phyloP scores from a whole-genome alignment of 371 early-diverging fungal species.

The Coemansia sp. region DNA sequence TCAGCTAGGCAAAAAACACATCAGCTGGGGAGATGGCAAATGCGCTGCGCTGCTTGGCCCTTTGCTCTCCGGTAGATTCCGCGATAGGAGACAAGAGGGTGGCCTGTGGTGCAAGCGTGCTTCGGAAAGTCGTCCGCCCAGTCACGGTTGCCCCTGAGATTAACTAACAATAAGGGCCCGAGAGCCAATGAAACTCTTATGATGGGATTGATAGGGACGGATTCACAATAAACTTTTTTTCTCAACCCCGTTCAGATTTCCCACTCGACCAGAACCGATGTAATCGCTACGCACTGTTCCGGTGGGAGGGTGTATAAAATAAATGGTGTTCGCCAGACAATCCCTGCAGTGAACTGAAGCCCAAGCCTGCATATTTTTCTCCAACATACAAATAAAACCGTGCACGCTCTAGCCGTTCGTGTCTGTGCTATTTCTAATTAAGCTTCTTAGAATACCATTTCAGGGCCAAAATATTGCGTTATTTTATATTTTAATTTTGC shows the following conservation, averaged over 20 bases:
- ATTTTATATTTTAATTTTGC: not conserved
- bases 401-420: not conserved
- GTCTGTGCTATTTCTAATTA: not conserved
- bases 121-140: not conserved
- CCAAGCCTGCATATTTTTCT: not conserved
- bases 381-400: not conserved
- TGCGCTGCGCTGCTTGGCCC: not conserved
- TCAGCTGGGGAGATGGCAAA: not conserved
- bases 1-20: not conserved
- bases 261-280: not conserved
- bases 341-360: not conserved
- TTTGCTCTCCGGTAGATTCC: slow-evolving; percentile 5
- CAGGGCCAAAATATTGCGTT: too few species aligned
- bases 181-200: not conserved
- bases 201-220: slow-evolving; percentile 1
- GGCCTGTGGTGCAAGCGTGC: not conserved
- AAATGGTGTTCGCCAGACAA: not conserved
- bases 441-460: not conserved
- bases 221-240: not conserved
- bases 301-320: not conserved
- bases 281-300: not conserved
- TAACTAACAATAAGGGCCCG: not conserved
- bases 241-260: not conserved
- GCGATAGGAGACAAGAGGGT: not conserved
- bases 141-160: not conserved